These are phyloP conservation scores for Cladophialophora carrionii DNA, from an alignment of 2,329 filamentous ascomycete genomes.

Conservation along the genomic window DNA sequence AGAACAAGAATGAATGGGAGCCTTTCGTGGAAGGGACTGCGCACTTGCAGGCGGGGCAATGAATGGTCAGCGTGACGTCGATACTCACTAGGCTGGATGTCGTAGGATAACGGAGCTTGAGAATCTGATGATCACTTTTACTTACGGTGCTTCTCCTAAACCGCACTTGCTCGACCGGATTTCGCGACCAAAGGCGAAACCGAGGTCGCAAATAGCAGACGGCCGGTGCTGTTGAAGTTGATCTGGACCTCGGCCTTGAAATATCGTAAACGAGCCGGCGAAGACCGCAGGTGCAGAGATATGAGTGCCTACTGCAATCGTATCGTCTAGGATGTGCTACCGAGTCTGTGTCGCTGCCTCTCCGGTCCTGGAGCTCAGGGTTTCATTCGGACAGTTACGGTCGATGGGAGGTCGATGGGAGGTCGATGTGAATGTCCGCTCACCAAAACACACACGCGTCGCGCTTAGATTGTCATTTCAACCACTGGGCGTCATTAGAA, in stretches of 20 bases:
- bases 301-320: not conserved
- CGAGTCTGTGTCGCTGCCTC: not conserved
- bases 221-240: not conserved
- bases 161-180: not conserved
- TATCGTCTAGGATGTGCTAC: not conserved
- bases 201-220: not conserved
- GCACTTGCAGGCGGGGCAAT: not conserved
- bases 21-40: constrained; percentile 16
- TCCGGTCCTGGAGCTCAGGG: not conserved
- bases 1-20: constrained; percentile 25
- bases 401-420: not conserved
- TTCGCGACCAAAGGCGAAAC: not conserved
- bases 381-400: not conserved
- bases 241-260: not conserved
- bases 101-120: not conserved
- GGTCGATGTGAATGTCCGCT: no score
- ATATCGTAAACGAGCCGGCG: not conserved
- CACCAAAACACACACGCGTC: not conserved
- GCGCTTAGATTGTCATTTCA: not conserved
- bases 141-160: not conserved
- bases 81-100: not conserved
- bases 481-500: not conserved
- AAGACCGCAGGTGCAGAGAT: not conserved
- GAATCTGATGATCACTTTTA: not conserved
- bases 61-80: not conserved